Conservation (phyloP, 306 rosid species). For the Rosa chinensis region DNA sequence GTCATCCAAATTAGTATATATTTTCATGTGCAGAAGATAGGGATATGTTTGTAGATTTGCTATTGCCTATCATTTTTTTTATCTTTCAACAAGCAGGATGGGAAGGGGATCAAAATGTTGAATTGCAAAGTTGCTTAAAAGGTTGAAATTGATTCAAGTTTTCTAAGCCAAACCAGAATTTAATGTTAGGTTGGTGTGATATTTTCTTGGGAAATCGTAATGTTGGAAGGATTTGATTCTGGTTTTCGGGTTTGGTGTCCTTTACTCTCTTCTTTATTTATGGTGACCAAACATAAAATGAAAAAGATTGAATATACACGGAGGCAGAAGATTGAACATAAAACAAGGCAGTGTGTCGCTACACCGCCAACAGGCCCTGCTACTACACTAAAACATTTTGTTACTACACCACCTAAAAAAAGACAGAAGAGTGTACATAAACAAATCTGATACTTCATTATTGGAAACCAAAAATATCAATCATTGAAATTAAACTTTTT, state of each 20-base stretch:
- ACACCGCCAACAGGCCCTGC: no score
- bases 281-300: background rate
- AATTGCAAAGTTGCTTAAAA: background rate
- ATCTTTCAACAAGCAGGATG: constrained; percentile 15
- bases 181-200: background rate
- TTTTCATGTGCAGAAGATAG: constrained; percentile 4
- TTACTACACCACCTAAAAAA: no score
- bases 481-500: no score
- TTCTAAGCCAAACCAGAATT: background rate
- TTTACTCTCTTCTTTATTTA: background rate
- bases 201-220: background rate
- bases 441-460: no score
- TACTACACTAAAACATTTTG: no score
- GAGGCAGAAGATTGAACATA: no score
- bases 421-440: no score
- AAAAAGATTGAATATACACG: no score
- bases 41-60: constrained; percentile 19
- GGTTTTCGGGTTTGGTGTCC: background rate
- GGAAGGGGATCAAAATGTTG: constrained; percentile 7
- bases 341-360: no score
- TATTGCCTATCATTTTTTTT: constrained; percentile 7
- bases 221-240: background rate
- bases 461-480: no score
- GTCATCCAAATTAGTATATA: background rate
- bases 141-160: background rate